Conservation (phyloP, 2,329 filamentous ascomycete species). For the Exophiala calicioides region DNA sequence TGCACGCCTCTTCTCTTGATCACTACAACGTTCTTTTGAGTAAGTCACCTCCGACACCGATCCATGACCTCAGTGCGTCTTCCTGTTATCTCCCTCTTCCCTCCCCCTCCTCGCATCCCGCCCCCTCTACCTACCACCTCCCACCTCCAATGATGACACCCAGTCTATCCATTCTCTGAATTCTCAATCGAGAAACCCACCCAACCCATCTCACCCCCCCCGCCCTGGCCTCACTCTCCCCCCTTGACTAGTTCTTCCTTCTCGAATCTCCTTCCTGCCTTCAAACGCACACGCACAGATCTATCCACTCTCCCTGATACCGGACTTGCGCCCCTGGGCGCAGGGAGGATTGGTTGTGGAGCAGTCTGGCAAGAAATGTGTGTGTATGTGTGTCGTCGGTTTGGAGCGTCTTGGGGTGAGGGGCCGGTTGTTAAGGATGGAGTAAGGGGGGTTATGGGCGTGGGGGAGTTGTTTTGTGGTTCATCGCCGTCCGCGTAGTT, state of each 20-base stretch:
- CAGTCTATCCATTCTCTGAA: constrained; percentile 65
- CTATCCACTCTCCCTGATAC: constrained; percentile 44
- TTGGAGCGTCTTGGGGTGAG: too few species aligned
- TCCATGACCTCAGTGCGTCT: too few species aligned
- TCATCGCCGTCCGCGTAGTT: constrained; percentile 9
- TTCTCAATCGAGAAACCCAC: constrained; percentile 32
- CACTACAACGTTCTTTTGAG: not conserved
- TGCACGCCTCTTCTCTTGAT: too few species aligned
- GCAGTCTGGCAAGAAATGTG: constrained; percentile 24
- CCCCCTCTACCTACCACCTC: not conserved
- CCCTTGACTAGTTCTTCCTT: not conserved
- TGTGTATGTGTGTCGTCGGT: too few species aligned
- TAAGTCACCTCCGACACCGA: not conserved
- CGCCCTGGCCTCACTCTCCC: not conserved
- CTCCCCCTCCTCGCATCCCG: too few species aligned
- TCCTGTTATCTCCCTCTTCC: not conserved
- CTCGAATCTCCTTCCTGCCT: not conserved
- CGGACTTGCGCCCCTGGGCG: constrained; percentile 38
- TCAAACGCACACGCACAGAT: too few species aligned
- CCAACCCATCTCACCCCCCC: not conserved
- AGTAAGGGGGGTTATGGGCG: not conserved
- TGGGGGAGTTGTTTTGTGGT: constrained; percentile 11
- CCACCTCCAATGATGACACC: constrained; percentile 54
- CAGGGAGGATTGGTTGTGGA: constrained; percentile 50
- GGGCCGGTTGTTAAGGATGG: too few species aligned